Percentiles rank a stretch among this genome's conserved stretches.
Evolutionary conservation across 768 basidiomycete species (phyloP).

Genomic region (Lactifluus hygrophoroides): DNA sequence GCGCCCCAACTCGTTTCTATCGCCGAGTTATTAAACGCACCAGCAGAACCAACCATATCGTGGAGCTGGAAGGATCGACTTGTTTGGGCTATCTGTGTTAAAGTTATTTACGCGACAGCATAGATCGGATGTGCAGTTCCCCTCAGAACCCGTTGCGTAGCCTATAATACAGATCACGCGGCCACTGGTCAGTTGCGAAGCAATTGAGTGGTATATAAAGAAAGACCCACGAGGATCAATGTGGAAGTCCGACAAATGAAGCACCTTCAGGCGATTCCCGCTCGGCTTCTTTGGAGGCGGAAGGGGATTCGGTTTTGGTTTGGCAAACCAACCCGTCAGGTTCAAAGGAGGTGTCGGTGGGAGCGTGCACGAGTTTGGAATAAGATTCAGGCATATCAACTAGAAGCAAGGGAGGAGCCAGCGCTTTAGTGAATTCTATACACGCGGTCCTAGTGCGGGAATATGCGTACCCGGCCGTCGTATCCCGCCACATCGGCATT

Average conservation of each 20-base stretch:
- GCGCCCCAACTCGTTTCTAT: neutral
- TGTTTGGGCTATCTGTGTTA: conserved; percentile 43
- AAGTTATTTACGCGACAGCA: conserved; percentile 55
- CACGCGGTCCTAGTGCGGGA: neutral
- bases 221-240: conserved; percentile 53
- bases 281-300: conserved; percentile 50
- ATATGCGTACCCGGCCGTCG: conserved; percentile 53
- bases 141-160: conserved; percentile 60
- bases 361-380: conserved; percentile 40
- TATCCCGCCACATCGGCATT: conserved; percentile 64
- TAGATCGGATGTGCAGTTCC: conserved; percentile 56
- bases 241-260: conserved; percentile 74
- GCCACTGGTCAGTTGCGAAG: neutral
- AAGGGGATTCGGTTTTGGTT: conserved; percentile 64
- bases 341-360: conserved; percentile 55
- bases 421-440: neutral
- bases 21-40: conserved; percentile 26
- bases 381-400: conserved; percentile 55
- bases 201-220: neutral
- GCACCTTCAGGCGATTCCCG: conserved; percentile 57
- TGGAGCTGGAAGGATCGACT: conserved; percentile 49
- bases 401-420: conserved; percentile 19
- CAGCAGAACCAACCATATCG: conserved; percentile 59
- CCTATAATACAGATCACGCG: conserved; percentile 31
- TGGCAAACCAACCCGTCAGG: conserved; percentile 61